Base-by-base conservation (phyloP, 495 filamentous ascomycete species). In the Xylaria telfairii region DNA sequence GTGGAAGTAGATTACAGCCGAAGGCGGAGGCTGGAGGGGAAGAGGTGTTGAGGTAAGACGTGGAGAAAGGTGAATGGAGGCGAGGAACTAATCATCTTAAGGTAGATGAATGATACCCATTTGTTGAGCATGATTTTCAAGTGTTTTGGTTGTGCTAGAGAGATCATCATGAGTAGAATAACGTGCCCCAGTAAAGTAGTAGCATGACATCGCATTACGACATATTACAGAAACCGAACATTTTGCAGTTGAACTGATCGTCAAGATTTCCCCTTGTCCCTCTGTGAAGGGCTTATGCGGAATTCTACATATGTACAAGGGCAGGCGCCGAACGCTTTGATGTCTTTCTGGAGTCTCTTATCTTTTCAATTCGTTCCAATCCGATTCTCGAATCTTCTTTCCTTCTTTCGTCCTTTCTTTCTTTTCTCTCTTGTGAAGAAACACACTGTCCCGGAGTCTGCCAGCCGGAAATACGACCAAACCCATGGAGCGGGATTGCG, bases 51-150 rank as follows among this genome's bases (percentile, higher is more conserved):
- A 7, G 28, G 34, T 13, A 46, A 7, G 28, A 34, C 15, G 51
- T 7, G 26, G 60, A 63, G 54, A 24, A 57, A 9, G 30, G 53
- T 1, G 39, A 46, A 13, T 8, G n/a, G 34, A 46, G 51, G 46
- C 3, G 51, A 67, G 39, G 39, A 67, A 24, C 26, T 46, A 37
- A 59, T 68, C 66, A 68, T 47, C 66, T 46, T 60, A 49, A 62
- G 32, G 32, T 78, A 76, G 74, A 76, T 78, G 73, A 76, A 78
- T 76, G 76, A 78, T 78, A 78, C 76, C 76, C 76, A 78, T 73
- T 71, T 75, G 76, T 76, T 75, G 71, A 75, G 67, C 67, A 57
- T 32, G 41, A 54, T 15, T 37, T 65, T 24, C 17, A 17, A 28
- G 19, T 64, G 53, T 57, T 49, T 9, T 57, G 53, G 17, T 49